Base-by-base conservation (phyloP, 441 rosid genomes). In the Populus hybrid region DNA sequence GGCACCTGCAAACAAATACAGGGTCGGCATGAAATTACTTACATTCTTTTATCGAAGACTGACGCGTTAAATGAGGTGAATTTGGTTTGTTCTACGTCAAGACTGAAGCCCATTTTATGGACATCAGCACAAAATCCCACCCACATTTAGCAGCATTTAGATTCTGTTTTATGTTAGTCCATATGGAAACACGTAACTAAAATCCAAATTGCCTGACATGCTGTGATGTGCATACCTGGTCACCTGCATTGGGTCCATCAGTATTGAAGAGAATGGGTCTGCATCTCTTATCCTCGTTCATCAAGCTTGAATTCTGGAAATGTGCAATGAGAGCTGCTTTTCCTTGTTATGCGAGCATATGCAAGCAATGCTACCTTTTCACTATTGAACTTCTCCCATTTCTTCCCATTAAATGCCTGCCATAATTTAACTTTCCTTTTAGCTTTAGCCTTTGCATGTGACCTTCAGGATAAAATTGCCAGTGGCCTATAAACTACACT, bases 361-460 rank as follows among this genome's bases (percentile, higher is more conserved):
- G 96, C 90, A 76, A 90, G 87, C 24, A 89, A 86, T 76, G 96
- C 96, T 34, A 90, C 91, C 81, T 91, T 91, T 70, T 90, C 91
- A 14, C 94, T 91, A 74, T 91, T 91, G 88, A 91, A 91, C 75
- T 91, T 91, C 81, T 90, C 94, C 96, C 96, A 91, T 75, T 89
- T 91, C 87, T 90, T 91, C 67, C 96, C 94, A 73, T 89, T 86
- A 76, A 91, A 90, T 30, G 88, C 84, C 96, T 90, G 80, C 73
- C 74, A 66, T 26, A 69, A 66, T 83, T 65, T n/a, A n/a, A 63
- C 64, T 69, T 74, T 38, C 28, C 21, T 72, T 66, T 79, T 63
- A 80, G 76, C 71, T 35, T 66, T 16, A 80, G 53, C 63, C 26
- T 69, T 75, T 59, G 70, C 10, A 38, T 9, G 30, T 23, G 11